Conservation (phyloP, 192 early-diverging fungal species). For the Rhizophlyctis rosea region DNA sequence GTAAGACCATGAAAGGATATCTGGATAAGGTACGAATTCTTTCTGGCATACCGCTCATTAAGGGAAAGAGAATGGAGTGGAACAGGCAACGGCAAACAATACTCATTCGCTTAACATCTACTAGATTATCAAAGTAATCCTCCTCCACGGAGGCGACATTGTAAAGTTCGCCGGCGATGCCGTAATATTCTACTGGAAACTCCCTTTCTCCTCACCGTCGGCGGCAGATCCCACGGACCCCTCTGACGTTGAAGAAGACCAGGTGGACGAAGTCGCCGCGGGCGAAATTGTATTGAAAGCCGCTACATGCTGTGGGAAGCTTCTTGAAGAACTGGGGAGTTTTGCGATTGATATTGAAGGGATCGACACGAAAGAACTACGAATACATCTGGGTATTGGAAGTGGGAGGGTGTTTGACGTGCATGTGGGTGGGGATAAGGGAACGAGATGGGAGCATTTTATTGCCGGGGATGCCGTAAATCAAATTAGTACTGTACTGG, state of each 20-base stretch:
- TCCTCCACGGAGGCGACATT: constrained; percentile 49
- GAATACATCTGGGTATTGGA: constrained; percentile 56
- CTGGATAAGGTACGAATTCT: constrained; percentile 40
- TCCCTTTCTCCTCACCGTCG: too few species aligned
- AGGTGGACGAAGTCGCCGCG: constrained; percentile 19
- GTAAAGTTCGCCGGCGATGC: constrained; percentile 60
- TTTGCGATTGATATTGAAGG: constrained; percentile 47
- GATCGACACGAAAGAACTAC: constrained; percentile 31
- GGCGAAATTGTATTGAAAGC: constrained; percentile 51
- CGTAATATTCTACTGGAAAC: constrained; percentile 55
- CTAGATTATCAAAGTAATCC: constrained; percentile 52
- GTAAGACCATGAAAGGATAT: constrained; percentile 52
- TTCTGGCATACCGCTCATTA: background rate
- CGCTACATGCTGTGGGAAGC: constrained; percentile 40
- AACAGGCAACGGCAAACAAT: background rate
- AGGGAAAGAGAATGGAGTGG: background rate
- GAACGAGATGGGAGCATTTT: constrained; percentile 53
- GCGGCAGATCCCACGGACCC: background rate
- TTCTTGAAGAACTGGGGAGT: constrained; percentile 42
- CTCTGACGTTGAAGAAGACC: constrained; percentile 26
- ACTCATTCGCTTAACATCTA: background rate
- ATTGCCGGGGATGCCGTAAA: constrained; percentile 51
- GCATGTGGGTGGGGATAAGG: constrained; percentile 45
- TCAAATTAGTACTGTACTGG: constrained; percentile 45
- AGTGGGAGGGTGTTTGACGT: constrained; percentile 49